A percentile compares a stretch with the other conserved stretches of the same genome.
phyloP scores from a whole-genome alignment of 306 rosid species.

The Sesbania bispinosa region DNA sequence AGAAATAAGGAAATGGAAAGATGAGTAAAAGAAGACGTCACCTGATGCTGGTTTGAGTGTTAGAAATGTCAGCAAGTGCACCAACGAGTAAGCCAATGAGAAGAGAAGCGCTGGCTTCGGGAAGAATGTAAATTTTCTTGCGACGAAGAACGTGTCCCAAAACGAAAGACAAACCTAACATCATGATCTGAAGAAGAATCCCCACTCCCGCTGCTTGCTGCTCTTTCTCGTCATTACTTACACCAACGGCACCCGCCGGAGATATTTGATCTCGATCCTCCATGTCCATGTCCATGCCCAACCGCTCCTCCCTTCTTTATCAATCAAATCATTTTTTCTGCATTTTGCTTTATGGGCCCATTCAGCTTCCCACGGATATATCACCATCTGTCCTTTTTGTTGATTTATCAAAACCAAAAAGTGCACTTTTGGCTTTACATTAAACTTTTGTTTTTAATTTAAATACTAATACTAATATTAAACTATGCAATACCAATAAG shows the following conservation, averaged over 20 bases:
- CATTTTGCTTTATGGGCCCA: too few relatives aligned
- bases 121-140: slow-evolving; percentile 75
- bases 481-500: too few relatives aligned
- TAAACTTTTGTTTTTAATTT: too few relatives aligned
- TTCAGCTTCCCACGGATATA: too few relatives aligned
- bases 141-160: slow-evolving; percentile 98
- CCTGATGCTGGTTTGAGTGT: slow-evolving; percentile 89
- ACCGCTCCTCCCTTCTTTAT: too few relatives aligned
- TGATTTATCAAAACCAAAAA: too few relatives aligned
- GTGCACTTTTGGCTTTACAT: too few relatives aligned
- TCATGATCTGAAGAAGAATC: slow-evolving; percentile 99
- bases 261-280: slow-evolving; percentile 72
- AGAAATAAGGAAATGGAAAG: too few relatives aligned
- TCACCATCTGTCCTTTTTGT: too few relatives aligned
- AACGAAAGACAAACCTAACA: slow-evolving; percentile 95
- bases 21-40: slow-evolving; percentile 1
- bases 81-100: slow-evolving; percentile 97
- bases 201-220: slow-evolving; percentile 99
- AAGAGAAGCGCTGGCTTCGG: slow-evolving; percentile 99
- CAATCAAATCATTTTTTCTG: too few relatives aligned
- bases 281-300: slow-evolving; percentile 38
- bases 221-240: slow-evolving; percentile 85
- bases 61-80: slow-evolving; percentile 79
- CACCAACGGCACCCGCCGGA: slow-evolving; percentile 79
- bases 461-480: too few relatives aligned